phyloP scores from a whole-genome alignment of 139 green algal species.

The Helicosporidium sp. region DNA sequence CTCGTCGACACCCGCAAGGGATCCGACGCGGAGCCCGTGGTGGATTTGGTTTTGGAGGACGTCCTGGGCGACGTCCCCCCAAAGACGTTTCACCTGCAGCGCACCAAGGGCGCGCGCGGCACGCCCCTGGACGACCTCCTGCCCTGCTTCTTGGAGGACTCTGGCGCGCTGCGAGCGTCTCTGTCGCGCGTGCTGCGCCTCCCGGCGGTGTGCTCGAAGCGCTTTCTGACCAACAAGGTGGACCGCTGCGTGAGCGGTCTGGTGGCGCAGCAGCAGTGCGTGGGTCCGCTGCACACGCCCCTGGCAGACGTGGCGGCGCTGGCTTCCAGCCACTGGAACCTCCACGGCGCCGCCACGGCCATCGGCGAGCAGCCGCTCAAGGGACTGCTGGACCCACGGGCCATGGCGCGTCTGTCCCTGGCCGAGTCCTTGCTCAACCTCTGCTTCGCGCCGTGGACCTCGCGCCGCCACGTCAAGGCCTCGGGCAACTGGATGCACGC shows the following conservation, averaged over 20 bases:
- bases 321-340: conserved; percentile 53
- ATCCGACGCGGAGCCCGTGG: conserved; percentile 31
- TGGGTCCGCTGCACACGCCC: conserved; percentile 73
- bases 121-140: conserved; percentile 9
- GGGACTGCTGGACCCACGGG: conserved; percentile 70
- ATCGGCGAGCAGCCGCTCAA: conserved; percentile 94
- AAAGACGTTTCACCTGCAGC: conserved; percentile 66
- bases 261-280: conserved; percentile 91
- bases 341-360: conserved; percentile 64
- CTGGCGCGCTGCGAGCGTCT: too few relatives aligned
- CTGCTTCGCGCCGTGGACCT: conserved; percentile 54
- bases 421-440: conserved; percentile 93
- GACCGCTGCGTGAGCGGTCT: conserved; percentile 80
- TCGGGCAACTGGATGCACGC: conserved; percentile 98
- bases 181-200: conserved; percentile 69
- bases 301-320: conserved; percentile 79
- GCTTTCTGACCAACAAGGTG: conserved; percentile 98
- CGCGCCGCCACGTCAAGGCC: conserved; percentile 72
- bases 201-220: conserved; percentile 81
- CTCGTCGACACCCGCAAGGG: conserved; percentile 53
- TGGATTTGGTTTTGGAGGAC: conserved; percentile 91
- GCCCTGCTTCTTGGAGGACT: too few relatives aligned
- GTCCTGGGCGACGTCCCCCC: conserved; percentile 91
- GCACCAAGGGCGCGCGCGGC: conserved; percentile 7
- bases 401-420: conserved; percentile 85